These are phyloP conservation scores for Camellia lanceoleosa DNA, from an alignment of 148 eudicot species.

Conservation along the genomic window DNA sequence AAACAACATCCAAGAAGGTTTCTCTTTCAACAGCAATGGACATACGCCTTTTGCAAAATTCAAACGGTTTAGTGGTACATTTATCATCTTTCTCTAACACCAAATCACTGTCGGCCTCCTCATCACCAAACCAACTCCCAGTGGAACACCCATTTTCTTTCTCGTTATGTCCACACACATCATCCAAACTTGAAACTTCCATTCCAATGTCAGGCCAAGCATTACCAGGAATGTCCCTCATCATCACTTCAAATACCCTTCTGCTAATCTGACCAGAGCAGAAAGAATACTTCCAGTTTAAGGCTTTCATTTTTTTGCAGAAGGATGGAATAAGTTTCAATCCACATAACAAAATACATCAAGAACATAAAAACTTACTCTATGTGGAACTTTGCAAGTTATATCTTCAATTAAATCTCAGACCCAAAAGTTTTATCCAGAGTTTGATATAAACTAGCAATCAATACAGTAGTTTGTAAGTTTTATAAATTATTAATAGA, in stretches of 20 bases:
- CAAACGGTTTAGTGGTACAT: constrained; percentile 54
- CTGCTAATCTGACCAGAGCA: constrained; percentile 67
- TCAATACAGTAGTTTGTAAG: neutral
- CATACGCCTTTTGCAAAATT: constrained; percentile 78
- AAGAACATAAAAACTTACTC: too few relatives aligned
- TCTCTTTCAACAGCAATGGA: constrained; percentile 66
- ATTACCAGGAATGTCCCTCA: constrained; percentile 22
- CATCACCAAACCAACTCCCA: too few relatives aligned
- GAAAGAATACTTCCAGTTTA: neutral
- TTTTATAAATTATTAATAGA: neutral
- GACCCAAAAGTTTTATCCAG: neutral
- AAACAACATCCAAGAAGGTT: constrained; percentile 72
- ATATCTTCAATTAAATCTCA: too few relatives aligned
- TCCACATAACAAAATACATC: too few relatives aligned
- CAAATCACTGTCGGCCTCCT: constrained; percentile 9
- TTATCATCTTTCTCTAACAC: constrained; percentile 32
- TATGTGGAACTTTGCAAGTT: too few relatives aligned
- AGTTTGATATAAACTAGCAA: neutral
- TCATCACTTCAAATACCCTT: constrained; percentile 81
- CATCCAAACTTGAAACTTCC: too few relatives aligned
- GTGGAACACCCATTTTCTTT: constrained; percentile 28
- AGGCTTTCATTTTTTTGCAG: too few relatives aligned
- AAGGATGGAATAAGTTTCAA: neutral
- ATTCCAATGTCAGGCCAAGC: too few relatives aligned
- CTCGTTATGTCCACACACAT: constrained; percentile 18